phyloP scores from a whole-genome alignment of 2,329 filamentous ascomycete species.

The Arthrobotrys megalospora region DNA sequence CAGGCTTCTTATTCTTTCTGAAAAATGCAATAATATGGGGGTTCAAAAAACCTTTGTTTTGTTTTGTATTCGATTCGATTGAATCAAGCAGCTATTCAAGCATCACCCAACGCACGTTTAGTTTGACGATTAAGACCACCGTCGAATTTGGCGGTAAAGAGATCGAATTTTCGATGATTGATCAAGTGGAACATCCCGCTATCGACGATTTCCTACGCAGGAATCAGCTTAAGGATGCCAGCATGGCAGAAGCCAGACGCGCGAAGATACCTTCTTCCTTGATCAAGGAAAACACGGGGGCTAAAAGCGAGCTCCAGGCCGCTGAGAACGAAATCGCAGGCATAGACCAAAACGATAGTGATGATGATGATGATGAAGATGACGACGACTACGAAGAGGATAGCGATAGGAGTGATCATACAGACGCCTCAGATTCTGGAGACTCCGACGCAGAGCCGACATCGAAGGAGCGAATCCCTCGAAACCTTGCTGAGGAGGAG shows the following conservation, averaged over 20 bases:
- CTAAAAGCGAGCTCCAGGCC: conserved; percentile 54
- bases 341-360: conserved; percentile 32
- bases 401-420: conserved; percentile 17
- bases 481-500: conserved; percentile 54
- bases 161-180: conserved; percentile 78
- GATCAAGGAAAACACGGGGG: conserved; percentile 45
- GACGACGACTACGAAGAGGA: conserved; percentile 41
- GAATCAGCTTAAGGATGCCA: conserved; percentile 76
- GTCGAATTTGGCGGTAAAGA: conserved; percentile 69
- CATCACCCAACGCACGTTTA: conserved; percentile 79
- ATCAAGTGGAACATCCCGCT: conserved; percentile 77
- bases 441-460: conserved; percentile 24
- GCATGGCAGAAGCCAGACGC: conserved; percentile 78
- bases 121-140: conserved; percentile 75
- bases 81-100: conserved; percentile 77
- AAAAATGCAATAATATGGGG: conserved; percentile 78
- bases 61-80: conserved; percentile 75
- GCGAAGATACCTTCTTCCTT: conserved; percentile 71
- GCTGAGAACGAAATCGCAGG: conserved; percentile 55
- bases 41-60: conserved; percentile 79
- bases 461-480: neutral
- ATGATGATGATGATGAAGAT: conserved; percentile 48
- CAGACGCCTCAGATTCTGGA: conserved; percentile 27
- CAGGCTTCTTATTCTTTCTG: conserved; percentile 76
- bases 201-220: conserved; percentile 77